Base-by-base conservation (phyloP, 768 basidiomycete genomes). In the Russula sp. region DNA sequence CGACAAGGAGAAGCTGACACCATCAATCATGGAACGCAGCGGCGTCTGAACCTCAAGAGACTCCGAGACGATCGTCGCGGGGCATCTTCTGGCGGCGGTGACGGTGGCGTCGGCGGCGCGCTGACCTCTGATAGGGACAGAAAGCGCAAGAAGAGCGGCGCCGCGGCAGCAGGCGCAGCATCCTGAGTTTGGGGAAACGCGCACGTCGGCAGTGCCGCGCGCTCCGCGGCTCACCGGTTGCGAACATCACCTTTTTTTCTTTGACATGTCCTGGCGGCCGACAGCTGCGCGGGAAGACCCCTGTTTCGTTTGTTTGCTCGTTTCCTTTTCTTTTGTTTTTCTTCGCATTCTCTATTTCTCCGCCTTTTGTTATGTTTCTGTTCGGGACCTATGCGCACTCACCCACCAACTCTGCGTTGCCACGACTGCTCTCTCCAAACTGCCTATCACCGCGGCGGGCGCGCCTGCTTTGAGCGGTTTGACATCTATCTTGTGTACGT, bases 141-240 rank as follows among this genome's bases (percentile, higher is more conserved):
- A 22, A 65, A 65, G 42, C 64, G 60, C 60, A 65, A 28, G 49
- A 61, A 65, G 24, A 38, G 60, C 63, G 63, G 63, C 59, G 63
- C 63, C 59, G 63, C 63, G 63, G 63, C 51, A 44, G 40, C 28
- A 20, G 40, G 56, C 30, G 57, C 56, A 54, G 28, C 24, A 26
- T 26, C 63, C n/a, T 64, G 63, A 59, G 13, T 18, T 16, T 11
- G 30, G 28, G 26, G 42, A n/a, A 44, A 44, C 42, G 42, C 42
- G 42, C 42, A 20, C 46, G 46, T 48, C 38, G 38, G 11, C 0
- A 14, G 54, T 48, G 58, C 58, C 52, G 53, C 59, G 63, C 63
- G 58, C 63, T 60, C 63, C 63, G 63, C 63, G 63, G 63, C 52
- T 18, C 1, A 28, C 36, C 26, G 52, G 44, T 50, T 18, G 49